Evolutionary conservation across 2,329 filamentous ascomycete species (phyloP), one percentile per base, ranked within the genome.

Genomic region (Trichoderma brevicompactum): DNA sequence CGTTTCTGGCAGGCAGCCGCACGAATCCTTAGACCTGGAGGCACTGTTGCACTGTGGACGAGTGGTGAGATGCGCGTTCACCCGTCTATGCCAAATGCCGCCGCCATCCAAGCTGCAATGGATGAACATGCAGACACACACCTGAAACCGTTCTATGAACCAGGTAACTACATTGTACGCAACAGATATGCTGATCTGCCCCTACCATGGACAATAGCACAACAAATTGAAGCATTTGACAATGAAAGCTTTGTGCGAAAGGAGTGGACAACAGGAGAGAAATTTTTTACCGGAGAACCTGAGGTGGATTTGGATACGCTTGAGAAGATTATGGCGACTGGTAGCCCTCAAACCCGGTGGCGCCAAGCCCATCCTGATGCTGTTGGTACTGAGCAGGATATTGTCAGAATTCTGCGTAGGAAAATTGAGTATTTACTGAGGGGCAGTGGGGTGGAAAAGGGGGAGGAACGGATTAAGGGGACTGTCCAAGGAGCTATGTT

Each of bases 21-120:
- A 0, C 74, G 74, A 12, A 73, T 82, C 1, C 73, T 87, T 7
- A 80, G 78, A 67, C 82, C 83, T 0, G 81, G 81, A n/a, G 85
- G 85, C 23, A 85, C 79, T 3, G 80, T 87, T 0, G 83, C 83
- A 0, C 64, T 87, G 1, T 87, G 83, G 83, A 74, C 74, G 0
- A 73, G 71, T 3, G 77, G 76, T 6, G 66, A 69, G 1, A 68
- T 28, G 5, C 23, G 2, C 23, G 23, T 28, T 28, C 23, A 28
- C 23, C 23, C 23, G 23, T 28, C 23, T 28, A 28, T 28, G 23
- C 23, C 23, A 28, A 28, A 28, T 5, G 23, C 23, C 23, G 23
- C 23, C 23, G 23, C 23, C 23, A 28, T 28, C 23, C 23, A 28
- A 28, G 23, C 23, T 28, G 23, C 23, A 28, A 28, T 28, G 23